Evolutionary conservation across 2,329 filamentous ascomycete genomes (phyloP).

Genomic region (Alternaria brassicae): DNA sequence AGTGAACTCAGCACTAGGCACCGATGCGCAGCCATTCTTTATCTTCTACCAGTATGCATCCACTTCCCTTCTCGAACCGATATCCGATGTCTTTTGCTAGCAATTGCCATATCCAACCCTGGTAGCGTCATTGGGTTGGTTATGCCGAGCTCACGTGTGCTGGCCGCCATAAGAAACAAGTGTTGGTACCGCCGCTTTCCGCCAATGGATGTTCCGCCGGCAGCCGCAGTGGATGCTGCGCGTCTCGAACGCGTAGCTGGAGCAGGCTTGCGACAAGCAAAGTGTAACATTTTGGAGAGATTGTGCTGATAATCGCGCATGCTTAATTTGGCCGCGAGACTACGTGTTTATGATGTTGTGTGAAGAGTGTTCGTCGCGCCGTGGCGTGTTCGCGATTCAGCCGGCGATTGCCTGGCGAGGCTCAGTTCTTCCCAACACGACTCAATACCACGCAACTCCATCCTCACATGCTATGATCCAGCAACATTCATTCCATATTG

Average conservation of each 20-base stretch:
- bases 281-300: background rate
- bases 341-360: background rate
- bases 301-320: too few species aligned
- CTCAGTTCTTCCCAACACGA: background rate
- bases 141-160: slow-evolving; percentile 40
- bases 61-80: slow-evolving; percentile 36
- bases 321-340: background rate
- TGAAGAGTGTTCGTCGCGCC: background rate
- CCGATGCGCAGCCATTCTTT: slow-evolving; percentile 16
- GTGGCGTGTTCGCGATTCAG: background rate
- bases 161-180: slow-evolving; percentile 23
- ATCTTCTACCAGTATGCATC: slow-evolving; percentile 25
- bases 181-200: slow-evolving; percentile 28
- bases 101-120: slow-evolving; percentile 23
- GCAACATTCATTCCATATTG: background rate
- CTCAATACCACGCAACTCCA: background rate
- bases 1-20: slow-evolving; percentile 4
- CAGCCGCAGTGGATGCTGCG: slow-evolving; percentile 21
- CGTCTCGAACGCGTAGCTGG: background rate
- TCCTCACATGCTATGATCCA: too few species aligned
- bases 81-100: slow-evolving; percentile 24
- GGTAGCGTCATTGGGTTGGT: slow-evolving; percentile 29
- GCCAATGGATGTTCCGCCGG: slow-evolving; percentile 25
- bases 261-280: background rate
- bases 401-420: background rate